These are phyloP conservation scores for Fusarium sp. DNA, from an alignment of 2,329 filamentous ascomycete genomes.

Conservation along the genomic window DNA sequence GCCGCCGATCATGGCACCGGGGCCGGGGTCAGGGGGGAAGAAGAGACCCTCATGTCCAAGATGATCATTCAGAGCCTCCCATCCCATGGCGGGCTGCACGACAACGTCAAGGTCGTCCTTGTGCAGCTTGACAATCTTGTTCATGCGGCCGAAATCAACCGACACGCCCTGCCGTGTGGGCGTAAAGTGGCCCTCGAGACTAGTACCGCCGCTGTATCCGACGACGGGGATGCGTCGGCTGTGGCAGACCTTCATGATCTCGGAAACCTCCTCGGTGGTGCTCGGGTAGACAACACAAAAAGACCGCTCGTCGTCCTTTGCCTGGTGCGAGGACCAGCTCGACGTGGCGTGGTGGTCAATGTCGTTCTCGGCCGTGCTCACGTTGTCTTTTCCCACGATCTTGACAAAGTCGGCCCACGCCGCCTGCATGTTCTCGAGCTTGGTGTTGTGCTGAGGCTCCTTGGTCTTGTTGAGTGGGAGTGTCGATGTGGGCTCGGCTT, in stretches of 20 bases:
- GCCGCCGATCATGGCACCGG: constrained; percentile 91
- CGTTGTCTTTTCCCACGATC: constrained; percentile 73
- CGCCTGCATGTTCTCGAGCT: constrained; percentile 73
- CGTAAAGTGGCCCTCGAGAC: constrained; percentile 88
- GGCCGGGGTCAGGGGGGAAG: constrained; percentile 92
- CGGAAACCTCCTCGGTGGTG: constrained; percentile 85
- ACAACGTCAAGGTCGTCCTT: constrained; percentile 81
- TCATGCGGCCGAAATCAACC: constrained; percentile 88
- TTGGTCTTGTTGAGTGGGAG: constrained; percentile 65
- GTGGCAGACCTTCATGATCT: constrained; percentile 91
- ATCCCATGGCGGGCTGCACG: constrained; percentile 85
- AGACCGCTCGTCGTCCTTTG: constrained; percentile 60
- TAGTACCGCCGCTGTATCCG: constrained; percentile 88
- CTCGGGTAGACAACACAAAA: constrained; percentile 82
- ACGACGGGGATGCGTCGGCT: constrained; percentile 84
- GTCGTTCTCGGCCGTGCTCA: constrained; percentile 69
- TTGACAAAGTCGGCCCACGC: constrained; percentile 76
- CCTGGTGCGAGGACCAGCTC: constrained; percentile 71
- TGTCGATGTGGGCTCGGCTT: constrained; percentile 66
- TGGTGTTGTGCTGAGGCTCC: constrained; percentile 67
- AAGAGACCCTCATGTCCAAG: constrained; percentile 81
- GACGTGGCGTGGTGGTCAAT: constrained; percentile 69
- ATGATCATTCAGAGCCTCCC: constrained; percentile 86
- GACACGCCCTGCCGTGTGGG: constrained; percentile 86
- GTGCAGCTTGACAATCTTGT: constrained; percentile 81